Base-by-base conservation (phyloP, 345 rosid genomes). In the Mercurialis annua region DNA sequence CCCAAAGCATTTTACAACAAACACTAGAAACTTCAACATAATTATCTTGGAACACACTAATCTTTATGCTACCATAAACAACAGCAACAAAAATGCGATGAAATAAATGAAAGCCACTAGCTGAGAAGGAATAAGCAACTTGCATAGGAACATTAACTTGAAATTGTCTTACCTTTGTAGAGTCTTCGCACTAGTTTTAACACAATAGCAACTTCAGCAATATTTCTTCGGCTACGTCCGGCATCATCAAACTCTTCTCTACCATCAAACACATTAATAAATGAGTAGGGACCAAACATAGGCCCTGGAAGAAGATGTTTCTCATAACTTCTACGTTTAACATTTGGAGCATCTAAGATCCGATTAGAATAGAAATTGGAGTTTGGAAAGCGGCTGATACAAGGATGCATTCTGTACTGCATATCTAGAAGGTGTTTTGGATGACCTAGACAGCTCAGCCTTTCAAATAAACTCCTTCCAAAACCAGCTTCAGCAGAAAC, bases 351-450 rank as follows among this genome's bases (percentile, higher is more conserved):
- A 63, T 90, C 90, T 33, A 70, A 20, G 27, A 90, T 81, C 70
- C 42, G 66, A 33, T 68, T 78, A 44, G 1, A 10, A n/a, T 90
- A 88, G 68, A 90, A 86, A 6, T 67, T 68, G 43, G 46, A 64
- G 64, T 76, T 90, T 0, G 97, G 94, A 46, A 90, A 88, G 57
- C 3, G 51, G 67, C 92, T 85, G 20, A 90, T 88, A 0, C 80
- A 72, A 7, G 94, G 97, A 78, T 90, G 97, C 97, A 90, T 90
- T 24, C 97, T 73, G 69, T 88, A 86, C 67, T 88, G 97, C 40
- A 77, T 78, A 59, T 81, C 66, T 7, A 90, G 65, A 29, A 84
- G 80, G 42, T 87, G 88, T 50, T 80, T 87, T 3, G 68, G 0
- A 20, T 85, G 77, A 14, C 80, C 85, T 43, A 85, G 65, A 0